Conservation (phyloP, 306 rosid species). For the Cicer judaicum region DNA sequence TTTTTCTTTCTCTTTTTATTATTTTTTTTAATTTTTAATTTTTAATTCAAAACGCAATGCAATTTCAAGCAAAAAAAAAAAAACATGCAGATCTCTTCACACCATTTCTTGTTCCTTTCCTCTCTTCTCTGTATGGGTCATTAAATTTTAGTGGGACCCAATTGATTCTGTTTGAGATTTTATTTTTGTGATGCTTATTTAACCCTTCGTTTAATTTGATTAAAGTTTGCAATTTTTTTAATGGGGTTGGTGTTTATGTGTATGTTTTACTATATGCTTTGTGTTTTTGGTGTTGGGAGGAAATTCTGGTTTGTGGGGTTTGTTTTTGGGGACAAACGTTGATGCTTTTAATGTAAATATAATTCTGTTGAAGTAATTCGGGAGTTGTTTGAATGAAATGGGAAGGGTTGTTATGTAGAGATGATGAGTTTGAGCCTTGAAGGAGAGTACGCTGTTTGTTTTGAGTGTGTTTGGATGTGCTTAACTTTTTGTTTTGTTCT, state of each 20-base stretch:
- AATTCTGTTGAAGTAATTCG: constrained; percentile 12
- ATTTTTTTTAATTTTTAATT: constrained; percentile 9
- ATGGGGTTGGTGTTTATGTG: constrained; percentile 27
- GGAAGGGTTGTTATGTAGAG: constrained; percentile 12
- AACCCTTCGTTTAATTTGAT: constrained; percentile 40
- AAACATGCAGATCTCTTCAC: constrained; percentile 48
- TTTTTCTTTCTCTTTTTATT: constrained; percentile 5
- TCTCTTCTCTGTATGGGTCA: constrained; percentile 8
- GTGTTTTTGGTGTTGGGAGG: constrained; percentile 12
- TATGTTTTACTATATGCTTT: constrained; percentile 23
- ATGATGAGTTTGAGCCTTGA: constrained; percentile 17
- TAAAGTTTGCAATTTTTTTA: constrained; percentile 14
- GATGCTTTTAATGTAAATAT: constrained; percentile 6
- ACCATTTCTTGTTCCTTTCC: constrained; percentile 22
- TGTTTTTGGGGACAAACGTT: constrained; percentile 11
- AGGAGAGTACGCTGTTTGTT: constrained; percentile 19
- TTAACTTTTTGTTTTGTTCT: not conserved
- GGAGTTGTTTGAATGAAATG: constrained; percentile 32
- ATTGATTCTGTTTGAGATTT: not conserved
- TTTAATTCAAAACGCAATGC: constrained; percentile 47
- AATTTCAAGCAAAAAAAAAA: constrained; percentile 39
- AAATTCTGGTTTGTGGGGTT: constrained; percentile 17
- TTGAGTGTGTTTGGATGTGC: constrained; percentile 26
- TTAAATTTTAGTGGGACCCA: constrained; percentile 32
- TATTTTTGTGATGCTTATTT: constrained; percentile 33